A percentile compares a stretch with the other conserved stretches of the same genome.
Conservation (phyloP, 2,329 filamentous ascomycete genomes). For the Pseudopyricularia cyperi region DNA sequence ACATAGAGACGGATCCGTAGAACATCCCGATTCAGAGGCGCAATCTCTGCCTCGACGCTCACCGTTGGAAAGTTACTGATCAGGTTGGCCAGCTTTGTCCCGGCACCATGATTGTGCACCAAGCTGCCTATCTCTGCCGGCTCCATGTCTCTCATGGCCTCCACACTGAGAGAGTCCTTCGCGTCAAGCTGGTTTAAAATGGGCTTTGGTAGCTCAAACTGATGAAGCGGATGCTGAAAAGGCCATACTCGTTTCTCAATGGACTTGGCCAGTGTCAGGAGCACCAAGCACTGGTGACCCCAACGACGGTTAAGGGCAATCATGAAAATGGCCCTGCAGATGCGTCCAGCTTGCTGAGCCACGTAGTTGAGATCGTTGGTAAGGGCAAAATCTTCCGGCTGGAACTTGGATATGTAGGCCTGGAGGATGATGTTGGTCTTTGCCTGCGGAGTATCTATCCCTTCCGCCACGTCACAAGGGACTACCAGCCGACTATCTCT, state of each 20-base stretch:
- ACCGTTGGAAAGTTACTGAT: conserved; percentile 88
- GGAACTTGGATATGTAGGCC: conserved; percentile 79
- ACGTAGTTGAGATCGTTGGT: conserved; percentile 89
- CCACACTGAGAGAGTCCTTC: conserved; percentile 68
- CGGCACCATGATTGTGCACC: conserved; percentile 83
- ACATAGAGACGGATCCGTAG: conserved; percentile 79
- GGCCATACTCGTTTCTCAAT: conserved; percentile 96
- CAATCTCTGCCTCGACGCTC: conserved; percentile 84
- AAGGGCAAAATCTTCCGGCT: conserved; percentile 86
- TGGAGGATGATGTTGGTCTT: conserved; percentile 96
- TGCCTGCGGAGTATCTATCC: conserved; percentile 58
- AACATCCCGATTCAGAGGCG: conserved; percentile 87
- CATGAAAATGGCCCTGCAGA: conserved; percentile 93
- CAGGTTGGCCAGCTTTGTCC: conserved; percentile 66
- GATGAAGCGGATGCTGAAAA: conserved; percentile 85
- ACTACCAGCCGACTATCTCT: conserved; percentile 56
- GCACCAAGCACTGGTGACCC: conserved; percentile 87
- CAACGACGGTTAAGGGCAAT: conserved; percentile 89
- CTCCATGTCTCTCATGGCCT: conserved; percentile 86
- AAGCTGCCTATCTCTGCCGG: conserved; percentile 76
- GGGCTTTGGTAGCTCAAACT: conserved; percentile 80
- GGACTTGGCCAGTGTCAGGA: conserved; percentile 87
- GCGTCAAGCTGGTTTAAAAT: conserved; percentile 71
- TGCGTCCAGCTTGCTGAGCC: conserved; percentile 87
- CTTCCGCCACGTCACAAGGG: conserved; percentile 68